A percentile compares a stretch with the other conserved stretches of the same genome.
Evolutionary conservation across 257 asterid species (phyloP).

Genomic region (Forsythia viridissima): DNA sequence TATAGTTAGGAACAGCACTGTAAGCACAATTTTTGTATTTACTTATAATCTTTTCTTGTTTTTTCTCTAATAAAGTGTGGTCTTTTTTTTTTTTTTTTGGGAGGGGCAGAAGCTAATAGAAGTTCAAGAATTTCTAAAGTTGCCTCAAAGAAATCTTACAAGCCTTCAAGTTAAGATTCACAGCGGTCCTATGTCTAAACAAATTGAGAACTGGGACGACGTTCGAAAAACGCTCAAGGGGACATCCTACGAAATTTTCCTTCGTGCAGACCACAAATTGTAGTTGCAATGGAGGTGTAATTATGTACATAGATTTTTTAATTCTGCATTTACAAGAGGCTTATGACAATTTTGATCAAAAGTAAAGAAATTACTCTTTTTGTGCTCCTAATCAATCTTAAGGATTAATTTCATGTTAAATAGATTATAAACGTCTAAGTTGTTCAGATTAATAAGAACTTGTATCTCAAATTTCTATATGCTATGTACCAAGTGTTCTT

Average conservation of each 20-base stretch:
- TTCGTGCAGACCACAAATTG: slow-evolving; percentile 33
- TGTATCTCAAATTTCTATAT: no score
- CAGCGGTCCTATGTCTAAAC: slow-evolving; percentile 51
- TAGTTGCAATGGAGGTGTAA: slow-evolving; percentile 9
- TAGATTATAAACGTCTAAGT: no score
- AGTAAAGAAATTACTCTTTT: background rate
- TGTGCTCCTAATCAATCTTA: background rate
- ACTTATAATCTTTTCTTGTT: background rate
- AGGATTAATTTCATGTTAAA: background rate
- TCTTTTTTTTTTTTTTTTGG: background rate
- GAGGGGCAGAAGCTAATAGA: slow-evolving; percentile 63
- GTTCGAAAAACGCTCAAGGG: slow-evolving; percentile 54
- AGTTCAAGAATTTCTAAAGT: slow-evolving; percentile 65
- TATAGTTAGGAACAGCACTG: slow-evolving; percentile 53
- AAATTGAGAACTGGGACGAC: slow-evolving; percentile 54
- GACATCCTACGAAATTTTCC: slow-evolving; percentile 53
- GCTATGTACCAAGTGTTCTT: no score
- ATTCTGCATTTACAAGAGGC: background rate
- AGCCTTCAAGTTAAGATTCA: slow-evolving; percentile 84
- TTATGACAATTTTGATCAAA: background rate
- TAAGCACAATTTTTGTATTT: slow-evolving; percentile 19
- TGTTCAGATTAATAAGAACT: no score
- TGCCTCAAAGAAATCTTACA: slow-evolving; percentile 62
- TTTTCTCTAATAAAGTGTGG: background rate
- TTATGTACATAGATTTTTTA: background rate